Conservation (phyloP, 805 yeast species). For the Nakazawaea ernobii region DNA sequence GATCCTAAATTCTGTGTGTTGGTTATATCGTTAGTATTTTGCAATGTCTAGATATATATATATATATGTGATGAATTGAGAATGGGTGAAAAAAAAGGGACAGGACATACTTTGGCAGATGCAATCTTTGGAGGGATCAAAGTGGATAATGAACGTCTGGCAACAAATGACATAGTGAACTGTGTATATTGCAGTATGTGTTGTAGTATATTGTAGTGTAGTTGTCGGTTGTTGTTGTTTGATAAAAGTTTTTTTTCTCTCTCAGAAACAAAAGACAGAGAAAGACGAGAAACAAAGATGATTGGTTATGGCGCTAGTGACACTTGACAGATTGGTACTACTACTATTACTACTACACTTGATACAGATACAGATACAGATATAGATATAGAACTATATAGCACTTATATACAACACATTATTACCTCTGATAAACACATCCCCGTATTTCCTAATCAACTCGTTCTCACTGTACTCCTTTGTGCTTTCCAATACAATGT, state of each 20-base stretch:
- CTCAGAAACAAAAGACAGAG: no score
- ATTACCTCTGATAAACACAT: conserved; percentile 83
- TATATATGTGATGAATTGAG: conserved; percentile 16
- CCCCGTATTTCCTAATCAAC: conserved; percentile 53
- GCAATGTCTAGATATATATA: conserved; percentile 10
- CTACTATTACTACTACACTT: no score
- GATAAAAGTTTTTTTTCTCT: no score
- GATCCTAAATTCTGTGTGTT: conserved; percentile 72
- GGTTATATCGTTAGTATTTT: conserved; percentile 19
- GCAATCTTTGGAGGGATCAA: conserved; percentile 99
- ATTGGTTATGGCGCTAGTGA: no score
- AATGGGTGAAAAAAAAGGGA: conserved; percentile 4
- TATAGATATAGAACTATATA: background rate
- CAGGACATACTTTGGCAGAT: conserved; percentile 81
- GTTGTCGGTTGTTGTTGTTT: background rate
- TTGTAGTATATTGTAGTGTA: conserved; percentile 9
- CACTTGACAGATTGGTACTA: no score
- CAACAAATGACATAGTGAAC: conserved; percentile 68
- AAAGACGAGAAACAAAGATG: no score
- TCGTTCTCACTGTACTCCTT: conserved; percentile 56
- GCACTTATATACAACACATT: conserved; percentile 39
- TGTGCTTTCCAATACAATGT: conserved; percentile 78
- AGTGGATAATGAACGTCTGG: conserved; percentile 91
- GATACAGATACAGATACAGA: no score
- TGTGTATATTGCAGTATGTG: no score